phyloP scores from a whole-genome alignment of 495 filamentous ascomycete genomes.

The Hypoxylon subgilvum region DNA sequence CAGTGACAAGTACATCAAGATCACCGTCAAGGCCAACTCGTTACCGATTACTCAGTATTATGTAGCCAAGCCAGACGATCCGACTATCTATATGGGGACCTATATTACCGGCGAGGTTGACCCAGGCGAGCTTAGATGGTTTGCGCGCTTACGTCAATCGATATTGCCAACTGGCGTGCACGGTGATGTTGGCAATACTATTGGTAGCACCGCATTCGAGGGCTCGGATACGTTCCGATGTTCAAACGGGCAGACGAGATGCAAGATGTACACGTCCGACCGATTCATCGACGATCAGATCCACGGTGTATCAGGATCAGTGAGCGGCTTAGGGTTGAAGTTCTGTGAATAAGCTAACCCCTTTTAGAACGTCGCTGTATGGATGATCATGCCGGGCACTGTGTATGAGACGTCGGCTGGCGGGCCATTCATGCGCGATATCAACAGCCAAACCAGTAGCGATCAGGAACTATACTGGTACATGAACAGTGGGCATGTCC shows the following conservation, averaged over 20 bases:
- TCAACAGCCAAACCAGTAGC: constrained; percentile 63
- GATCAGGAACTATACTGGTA: constrained; percentile 66
- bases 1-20: constrained; percentile 53
- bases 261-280: constrained; percentile 68
- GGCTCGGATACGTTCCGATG: constrained; percentile 64
- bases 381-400: constrained; percentile 52
- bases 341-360: not conserved
- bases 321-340: constrained; percentile 16
- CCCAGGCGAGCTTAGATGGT: constrained; percentile 64
- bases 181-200: constrained; percentile 49
- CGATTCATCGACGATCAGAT: constrained; percentile 67
- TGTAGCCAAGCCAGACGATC: constrained; percentile 58
- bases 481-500: constrained; percentile 66
- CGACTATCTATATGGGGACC: constrained; percentile 65
- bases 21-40: constrained; percentile 57
- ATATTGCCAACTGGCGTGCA: constrained; percentile 61
- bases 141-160: constrained; percentile 57
- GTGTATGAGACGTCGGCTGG: constrained; percentile 53
- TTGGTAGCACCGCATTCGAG: constrained; percentile 56
- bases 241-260: constrained; percentile 61
- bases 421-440: constrained; percentile 65
- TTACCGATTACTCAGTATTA: constrained; percentile 62
- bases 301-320: constrained; percentile 53
- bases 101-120: constrained; percentile 62
- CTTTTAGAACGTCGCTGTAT: constrained; percentile 44